Evolutionary conservation across 169 alveolate species (phyloP).

Genomic region (Pseudocohnilembus persalinus): DNA sequence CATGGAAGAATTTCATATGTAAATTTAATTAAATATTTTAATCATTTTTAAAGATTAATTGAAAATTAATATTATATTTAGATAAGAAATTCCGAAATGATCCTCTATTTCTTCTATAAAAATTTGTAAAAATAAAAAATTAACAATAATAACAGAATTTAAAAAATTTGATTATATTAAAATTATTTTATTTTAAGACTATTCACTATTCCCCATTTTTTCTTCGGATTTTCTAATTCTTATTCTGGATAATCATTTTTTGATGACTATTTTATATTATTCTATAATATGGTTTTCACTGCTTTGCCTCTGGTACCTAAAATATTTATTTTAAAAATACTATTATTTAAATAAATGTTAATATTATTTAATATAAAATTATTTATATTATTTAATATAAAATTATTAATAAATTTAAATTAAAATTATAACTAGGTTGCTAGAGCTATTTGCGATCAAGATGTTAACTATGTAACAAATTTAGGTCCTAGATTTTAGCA

Average conservation of each 20-base stretch:
- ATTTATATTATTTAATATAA: too few relatives aligned
- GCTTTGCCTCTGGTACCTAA: slow-evolving; percentile 63
- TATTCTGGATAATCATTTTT: slow-evolving; percentile 90
- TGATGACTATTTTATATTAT: slow-evolving; percentile 87
- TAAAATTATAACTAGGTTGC: slow-evolving; percentile 5
- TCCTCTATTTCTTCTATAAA: slow-evolving; percentile 96
- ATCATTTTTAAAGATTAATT: too few relatives aligned
- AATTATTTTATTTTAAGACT: slow-evolving; percentile 58
- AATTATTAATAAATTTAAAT: too few relatives aligned
- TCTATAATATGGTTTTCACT: slow-evolving; percentile 84
- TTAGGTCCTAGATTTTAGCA: not conserved
- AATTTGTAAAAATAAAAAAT: slow-evolving; percentile 69
- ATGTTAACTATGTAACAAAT: slow-evolving; percentile 53
- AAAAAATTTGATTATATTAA: too few relatives aligned
- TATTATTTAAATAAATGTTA: too few relatives aligned
- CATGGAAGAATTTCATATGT: slow-evolving; percentile 92
- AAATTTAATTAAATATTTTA: too few relatives aligned
- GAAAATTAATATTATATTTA: too few relatives aligned
- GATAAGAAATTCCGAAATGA: slow-evolving; percentile 91
- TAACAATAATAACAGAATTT: not conserved
- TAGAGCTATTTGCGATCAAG: slow-evolving; percentile 74
- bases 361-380: too few relatives aligned
- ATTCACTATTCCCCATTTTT: slow-evolving; percentile 93
- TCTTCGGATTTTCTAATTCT: slow-evolving; percentile 89
- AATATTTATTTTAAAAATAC: too few relatives aligned